Evolutionary conservation across 192 early-diverging fungal species (phyloP).

Genomic region (Rhizoclosmatium globosum): DNA sequence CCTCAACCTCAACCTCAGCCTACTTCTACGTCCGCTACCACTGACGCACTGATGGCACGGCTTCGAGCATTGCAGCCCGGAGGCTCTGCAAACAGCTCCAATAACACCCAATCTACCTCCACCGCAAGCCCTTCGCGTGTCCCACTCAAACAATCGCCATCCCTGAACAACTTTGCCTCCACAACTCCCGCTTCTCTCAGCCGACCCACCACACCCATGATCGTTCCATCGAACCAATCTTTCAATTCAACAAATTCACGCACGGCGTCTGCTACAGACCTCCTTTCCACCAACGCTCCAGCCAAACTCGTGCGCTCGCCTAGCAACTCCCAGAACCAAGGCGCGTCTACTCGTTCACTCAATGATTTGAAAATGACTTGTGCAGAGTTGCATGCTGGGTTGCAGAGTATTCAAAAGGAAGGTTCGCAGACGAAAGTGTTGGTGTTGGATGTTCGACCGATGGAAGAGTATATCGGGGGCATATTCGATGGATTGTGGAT

Average conservation of each 20-base stretch:
- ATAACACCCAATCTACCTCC: not conserved
- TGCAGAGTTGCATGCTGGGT: constrained; percentile 37
- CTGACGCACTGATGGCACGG: not conserved
- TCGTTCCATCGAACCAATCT: not conserved
- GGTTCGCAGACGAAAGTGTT: constrained; percentile 45
- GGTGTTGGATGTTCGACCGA: constrained; percentile 80
- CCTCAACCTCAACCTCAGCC: not conserved
- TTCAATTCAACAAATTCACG: not conserved
- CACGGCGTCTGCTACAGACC: not conserved
- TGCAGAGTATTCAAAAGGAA: constrained; percentile 28
- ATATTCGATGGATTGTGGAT: constrained; percentile 64
- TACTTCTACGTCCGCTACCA: not conserved
- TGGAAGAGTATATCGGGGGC: constrained; percentile 73
- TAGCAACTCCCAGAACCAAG: not conserved
- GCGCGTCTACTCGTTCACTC: not conserved
- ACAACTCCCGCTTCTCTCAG: not conserved
- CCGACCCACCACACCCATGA: not conserved
- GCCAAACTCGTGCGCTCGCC: not conserved
- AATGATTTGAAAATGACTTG: constrained; percentile 10
- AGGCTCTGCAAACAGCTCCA: not conserved
- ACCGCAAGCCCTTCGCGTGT: not conserved
- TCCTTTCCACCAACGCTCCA: not conserved
- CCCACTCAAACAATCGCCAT: constrained; percentile 6
- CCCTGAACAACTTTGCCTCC: not conserved
- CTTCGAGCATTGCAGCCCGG: constrained; percentile 11